Evolutionary conservation across 2,329 filamentous ascomycete species (phyloP).

Genomic region (Leptographium galeiforme): DNA sequence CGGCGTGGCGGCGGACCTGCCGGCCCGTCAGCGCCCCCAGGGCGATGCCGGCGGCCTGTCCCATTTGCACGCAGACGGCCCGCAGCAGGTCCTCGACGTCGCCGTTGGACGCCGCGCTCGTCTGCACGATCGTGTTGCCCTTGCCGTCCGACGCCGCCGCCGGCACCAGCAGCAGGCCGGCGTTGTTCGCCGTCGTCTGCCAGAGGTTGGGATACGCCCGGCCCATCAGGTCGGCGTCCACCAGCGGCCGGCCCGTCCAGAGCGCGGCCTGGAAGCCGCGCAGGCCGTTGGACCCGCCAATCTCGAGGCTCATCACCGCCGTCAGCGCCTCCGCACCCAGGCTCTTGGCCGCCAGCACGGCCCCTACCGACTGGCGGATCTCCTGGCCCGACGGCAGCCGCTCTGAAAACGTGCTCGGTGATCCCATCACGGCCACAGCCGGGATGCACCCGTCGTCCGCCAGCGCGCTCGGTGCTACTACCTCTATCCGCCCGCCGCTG

Average conservation of each 20-base stretch:
- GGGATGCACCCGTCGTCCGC: constrained; percentile 36
- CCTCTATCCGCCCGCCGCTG: constrained; percentile 33
- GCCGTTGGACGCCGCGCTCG: constrained; percentile 29
- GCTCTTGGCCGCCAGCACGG: constrained; percentile 38
- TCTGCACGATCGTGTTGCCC: constrained; percentile 36
- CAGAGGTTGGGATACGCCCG: constrained; percentile 40
- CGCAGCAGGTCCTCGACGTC: constrained; percentile 36
- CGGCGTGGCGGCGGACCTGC: constrained; percentile 35
- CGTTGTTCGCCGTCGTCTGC: constrained; percentile 33
- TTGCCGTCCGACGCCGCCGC: constrained; percentile 37
- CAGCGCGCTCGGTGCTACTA: constrained; percentile 37
- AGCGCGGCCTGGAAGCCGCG: constrained; percentile 40
- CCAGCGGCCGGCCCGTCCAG: constrained; percentile 35
- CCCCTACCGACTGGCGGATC: constrained; percentile 34
- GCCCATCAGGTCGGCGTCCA: constrained; percentile 46
- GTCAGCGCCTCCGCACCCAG: constrained; percentile 29
- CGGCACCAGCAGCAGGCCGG: constrained; percentile 29
- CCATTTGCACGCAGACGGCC: constrained; percentile 40
- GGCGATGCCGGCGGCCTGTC: constrained; percentile 35
- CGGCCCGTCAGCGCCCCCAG: constrained; percentile 34
- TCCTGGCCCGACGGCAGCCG: constrained; percentile 46
- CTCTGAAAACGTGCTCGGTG: constrained; percentile 47
- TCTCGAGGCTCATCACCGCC: constrained; percentile 45
- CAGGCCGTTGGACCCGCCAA: constrained; percentile 53
- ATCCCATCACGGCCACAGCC: constrained; percentile 44